Conservation (phyloP, 768 basidiomycete species). For the Cantharellus cinnabarinus region DNA sequence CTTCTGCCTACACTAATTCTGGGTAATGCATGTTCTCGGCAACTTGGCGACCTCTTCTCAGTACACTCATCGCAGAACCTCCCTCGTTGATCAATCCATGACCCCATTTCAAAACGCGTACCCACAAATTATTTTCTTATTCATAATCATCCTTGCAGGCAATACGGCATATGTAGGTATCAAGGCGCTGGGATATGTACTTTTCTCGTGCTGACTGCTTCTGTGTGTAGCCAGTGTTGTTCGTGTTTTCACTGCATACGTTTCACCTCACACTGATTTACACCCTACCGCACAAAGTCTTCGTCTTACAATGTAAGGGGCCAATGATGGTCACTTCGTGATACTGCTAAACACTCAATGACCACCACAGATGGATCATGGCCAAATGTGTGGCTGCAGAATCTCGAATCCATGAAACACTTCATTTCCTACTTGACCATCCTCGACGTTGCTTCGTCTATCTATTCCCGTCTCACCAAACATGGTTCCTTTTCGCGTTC, state of each 20-base stretch:
- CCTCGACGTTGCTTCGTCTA: constrained; percentile 80
- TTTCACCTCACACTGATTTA: not conserved
- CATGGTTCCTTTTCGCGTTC: constrained; percentile 67
- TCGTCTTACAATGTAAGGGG: constrained; percentile 58
- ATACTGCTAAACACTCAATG: not conserved
- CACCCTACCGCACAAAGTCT: constrained; percentile 26
- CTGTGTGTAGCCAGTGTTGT: constrained; percentile 58
- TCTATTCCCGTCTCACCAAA: constrained; percentile 83
- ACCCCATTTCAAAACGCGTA: constrained; percentile 77
- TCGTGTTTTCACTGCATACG: constrained; percentile 17
- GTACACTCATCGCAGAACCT: constrained; percentile 20
- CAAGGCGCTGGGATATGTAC: not conserved
- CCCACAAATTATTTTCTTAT: constrained; percentile 52
- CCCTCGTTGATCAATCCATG: constrained; percentile 79
- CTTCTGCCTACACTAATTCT: constrained; percentile 76
- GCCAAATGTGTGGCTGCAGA: constrained; percentile 35
- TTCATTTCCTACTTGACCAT: constrained; percentile 86
- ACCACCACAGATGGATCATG: constrained; percentile 41
- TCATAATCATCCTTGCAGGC: constrained; percentile 66
- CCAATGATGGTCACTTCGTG: not conserved
- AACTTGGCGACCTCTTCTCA: not conserved
- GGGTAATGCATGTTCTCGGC: constrained; percentile 20
- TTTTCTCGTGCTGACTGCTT: not conserved
- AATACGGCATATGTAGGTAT: constrained; percentile 80
- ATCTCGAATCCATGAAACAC: constrained; percentile 53